Base-by-base conservation (phyloP, 2,329 filamentous ascomycete species). In the Fusarium piperis region DNA sequence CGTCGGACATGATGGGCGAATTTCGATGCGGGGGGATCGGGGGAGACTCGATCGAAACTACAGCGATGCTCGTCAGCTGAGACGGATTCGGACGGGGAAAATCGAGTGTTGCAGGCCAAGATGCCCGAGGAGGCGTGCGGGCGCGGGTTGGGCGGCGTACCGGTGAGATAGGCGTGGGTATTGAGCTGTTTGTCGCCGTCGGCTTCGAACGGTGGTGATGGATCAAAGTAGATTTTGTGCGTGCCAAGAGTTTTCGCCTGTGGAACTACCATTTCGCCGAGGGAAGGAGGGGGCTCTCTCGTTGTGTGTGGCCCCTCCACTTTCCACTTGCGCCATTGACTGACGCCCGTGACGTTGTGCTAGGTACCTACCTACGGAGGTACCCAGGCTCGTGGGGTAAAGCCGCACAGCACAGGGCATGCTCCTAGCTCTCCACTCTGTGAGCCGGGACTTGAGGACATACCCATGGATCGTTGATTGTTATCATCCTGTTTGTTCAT, bases 1-100 rank as follows among this genome's bases (percentile, higher is more conserved):
- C 79, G 79, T 88, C 86, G 78, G 84, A 83, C 86, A 88, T 88
- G 79, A 73, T 84, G 82, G 76, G 75, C 76, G 74, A 75, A 74
- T 75, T 71, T 74, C 70, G 73, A 76, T 74, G 76, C 76, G 68
- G 76, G 78, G 41, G 74, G 78, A 76, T 74, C 76, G 69, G 71
- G 71, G 63, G 65, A 71, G 69, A 75, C 71, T 76, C 74, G 71
- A 75, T 72, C 65, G 71, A 75, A 76, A 74, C 73, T 75, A 71
- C 59, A 64, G 72, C 65, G 77, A 74, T 67, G 67, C 65, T 77
- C 65, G 76, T 79, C 71, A 79, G 77, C 73, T 64, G 62, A 51
- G 62, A 63, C 65, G 63, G 65, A 72, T 75, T 74, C 67, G 67
- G 41, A 56, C 69, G 71, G 65, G 48, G 55, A 48, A 71, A 74